phyloP scores from a whole-genome alignment of 1,284 basidiomycete genomes.

The Malassezia obtusa region DNA sequence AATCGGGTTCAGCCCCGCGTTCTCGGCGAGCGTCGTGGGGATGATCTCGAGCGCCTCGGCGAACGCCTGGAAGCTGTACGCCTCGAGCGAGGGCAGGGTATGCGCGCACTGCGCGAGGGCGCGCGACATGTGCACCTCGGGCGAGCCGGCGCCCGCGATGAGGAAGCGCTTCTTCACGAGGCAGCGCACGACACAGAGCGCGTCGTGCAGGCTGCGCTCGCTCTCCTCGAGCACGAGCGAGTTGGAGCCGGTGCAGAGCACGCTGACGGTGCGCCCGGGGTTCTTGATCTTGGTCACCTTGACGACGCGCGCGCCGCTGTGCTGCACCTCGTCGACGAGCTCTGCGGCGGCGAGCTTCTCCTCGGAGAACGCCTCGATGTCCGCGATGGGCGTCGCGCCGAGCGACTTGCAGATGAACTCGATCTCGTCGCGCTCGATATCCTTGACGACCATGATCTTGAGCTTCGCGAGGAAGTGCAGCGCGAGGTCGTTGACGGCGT shows the following conservation, averaged over 20 bases:
- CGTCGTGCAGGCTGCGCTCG: slow-evolving; percentile 94
- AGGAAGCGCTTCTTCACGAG: slow-evolving; percentile 97
- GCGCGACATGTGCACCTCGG: slow-evolving; percentile 96
- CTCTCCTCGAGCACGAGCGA: slow-evolving; percentile 90
- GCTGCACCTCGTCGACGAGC: slow-evolving; percentile 79
- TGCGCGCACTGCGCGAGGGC: slow-evolving; percentile 82
- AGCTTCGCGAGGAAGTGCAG: slow-evolving; percentile 96
- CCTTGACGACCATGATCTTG: slow-evolving; percentile 93
- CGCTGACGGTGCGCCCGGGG: slow-evolving; percentile 83
- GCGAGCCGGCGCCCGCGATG: slow-evolving; percentile 92
- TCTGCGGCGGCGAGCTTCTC: slow-evolving; percentile 97
- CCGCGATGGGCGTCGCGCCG: slow-evolving; percentile 89
- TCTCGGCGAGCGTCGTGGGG: slow-evolving; percentile 93
- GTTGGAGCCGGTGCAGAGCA: slow-evolving; percentile 91
- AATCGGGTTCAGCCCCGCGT: slow-evolving; percentile 95
- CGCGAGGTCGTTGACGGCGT: slow-evolving; percentile 97
- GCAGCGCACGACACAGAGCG: slow-evolving; percentile 93
- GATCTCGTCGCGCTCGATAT: slow-evolving; percentile 97
- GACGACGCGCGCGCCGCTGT: slow-evolving; percentile 81
- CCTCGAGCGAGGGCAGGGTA: slow-evolving; percentile 93
- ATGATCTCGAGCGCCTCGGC: slow-evolving; percentile 97
- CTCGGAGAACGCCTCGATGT: slow-evolving; percentile 96
- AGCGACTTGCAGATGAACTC: slow-evolving; percentile 92
- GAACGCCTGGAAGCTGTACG: slow-evolving; percentile 97
- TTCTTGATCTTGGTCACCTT: slow-evolving; percentile 92